Evolutionary conservation across 139 green algal genomes (phyloP).

Genomic region (Tetraselmis chui): DNA sequence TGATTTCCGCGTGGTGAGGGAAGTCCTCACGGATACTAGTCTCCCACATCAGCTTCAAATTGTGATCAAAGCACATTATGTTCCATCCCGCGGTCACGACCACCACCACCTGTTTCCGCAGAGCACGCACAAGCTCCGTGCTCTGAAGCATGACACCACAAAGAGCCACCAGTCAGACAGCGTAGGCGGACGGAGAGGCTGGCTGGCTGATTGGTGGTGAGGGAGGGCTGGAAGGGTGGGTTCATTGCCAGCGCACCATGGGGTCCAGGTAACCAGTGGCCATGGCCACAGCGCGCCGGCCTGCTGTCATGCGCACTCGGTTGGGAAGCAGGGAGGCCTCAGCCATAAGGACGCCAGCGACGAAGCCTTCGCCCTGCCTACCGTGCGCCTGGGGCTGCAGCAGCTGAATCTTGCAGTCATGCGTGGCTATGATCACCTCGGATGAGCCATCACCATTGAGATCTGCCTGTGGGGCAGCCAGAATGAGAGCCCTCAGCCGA

Average conservation of each 20-base stretch:
- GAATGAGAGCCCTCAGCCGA: too few relatives aligned
- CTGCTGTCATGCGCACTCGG: slow-evolving; percentile 30
- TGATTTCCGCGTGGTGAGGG: slow-evolving; percentile 45
- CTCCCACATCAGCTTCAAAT: slow-evolving; percentile 86
- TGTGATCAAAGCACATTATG: slow-evolving; percentile 92
- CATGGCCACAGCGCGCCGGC: slow-evolving; percentile 52
- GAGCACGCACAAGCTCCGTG: slow-evolving; percentile 42
- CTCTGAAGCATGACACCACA: too few relatives aligned
- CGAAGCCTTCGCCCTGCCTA: slow-evolving; percentile 66
- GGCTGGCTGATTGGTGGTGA: background rate
- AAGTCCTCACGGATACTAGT: slow-evolving; percentile 40
- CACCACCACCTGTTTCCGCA: slow-evolving; percentile 81
- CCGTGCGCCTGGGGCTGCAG: slow-evolving; percentile 43
- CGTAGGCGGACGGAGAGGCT: too few relatives aligned
- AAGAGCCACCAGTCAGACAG: too few relatives aligned
- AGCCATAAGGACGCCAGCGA: slow-evolving; percentile 44
- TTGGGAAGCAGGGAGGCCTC: slow-evolving; percentile 48
- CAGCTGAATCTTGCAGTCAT: slow-evolving; percentile 60
- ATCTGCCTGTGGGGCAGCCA: slow-evolving; percentile 52
- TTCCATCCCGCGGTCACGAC: slow-evolving; percentile 73
- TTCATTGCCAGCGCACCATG: too few relatives aligned
- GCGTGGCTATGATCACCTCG: slow-evolving; percentile 77
- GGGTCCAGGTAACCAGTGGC: slow-evolving; percentile 71
- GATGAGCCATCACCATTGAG: slow-evolving; percentile 90
- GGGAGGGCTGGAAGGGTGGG: background rate